A percentile compares a stretch with the other conserved stretches of the same genome.
These are phyloP conservation scores for Nakaseomyces bracarensis DNA, from an alignment of 1,139 yeast genomes.

Conservation along the genomic window DNA sequence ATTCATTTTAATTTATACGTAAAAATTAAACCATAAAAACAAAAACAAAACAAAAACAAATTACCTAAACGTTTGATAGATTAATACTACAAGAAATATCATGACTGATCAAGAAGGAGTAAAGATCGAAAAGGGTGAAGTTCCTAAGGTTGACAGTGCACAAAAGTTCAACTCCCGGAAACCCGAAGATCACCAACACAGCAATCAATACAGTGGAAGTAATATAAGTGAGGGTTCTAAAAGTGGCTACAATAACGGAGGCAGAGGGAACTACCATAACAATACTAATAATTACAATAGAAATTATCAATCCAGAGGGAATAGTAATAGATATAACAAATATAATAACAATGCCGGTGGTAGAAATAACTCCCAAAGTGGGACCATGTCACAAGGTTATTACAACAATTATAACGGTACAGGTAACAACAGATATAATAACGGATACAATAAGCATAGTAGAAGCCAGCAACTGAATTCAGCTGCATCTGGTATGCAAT, in stretches of 20 bases:
- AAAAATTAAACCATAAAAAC: neutral
- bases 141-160: neutral
- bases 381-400: neutral
- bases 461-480: conserved; percentile 8
- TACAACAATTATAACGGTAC: conserved; percentile 7
- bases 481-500: conserved; percentile 13
- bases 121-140: neutral
- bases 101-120: conserved; percentile 1
- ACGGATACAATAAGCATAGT: conserved; percentile 7
- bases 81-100: too few species aligned
- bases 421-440: conserved; percentile 9
- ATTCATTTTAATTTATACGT: too few species aligned
- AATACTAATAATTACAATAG: conserved; percentile 6
- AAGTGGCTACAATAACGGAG: conserved; percentile 6
- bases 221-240: conserved; percentile 7
- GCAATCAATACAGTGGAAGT: neutral
- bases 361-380: conserved; percentile 1
- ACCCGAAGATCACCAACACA: neutral
- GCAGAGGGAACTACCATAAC: conserved; percentile 6
- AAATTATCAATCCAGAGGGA: conserved; percentile 12
- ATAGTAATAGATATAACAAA: conserved; percentile 10
- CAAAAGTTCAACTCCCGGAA: neutral
- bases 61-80: too few species aligned
- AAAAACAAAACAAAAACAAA: neutral
- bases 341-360: conserved; percentile 3